phyloP scores from a whole-genome alignment of 2,329 filamentous ascomycete species.

The Trichoderma breve region DNA sequence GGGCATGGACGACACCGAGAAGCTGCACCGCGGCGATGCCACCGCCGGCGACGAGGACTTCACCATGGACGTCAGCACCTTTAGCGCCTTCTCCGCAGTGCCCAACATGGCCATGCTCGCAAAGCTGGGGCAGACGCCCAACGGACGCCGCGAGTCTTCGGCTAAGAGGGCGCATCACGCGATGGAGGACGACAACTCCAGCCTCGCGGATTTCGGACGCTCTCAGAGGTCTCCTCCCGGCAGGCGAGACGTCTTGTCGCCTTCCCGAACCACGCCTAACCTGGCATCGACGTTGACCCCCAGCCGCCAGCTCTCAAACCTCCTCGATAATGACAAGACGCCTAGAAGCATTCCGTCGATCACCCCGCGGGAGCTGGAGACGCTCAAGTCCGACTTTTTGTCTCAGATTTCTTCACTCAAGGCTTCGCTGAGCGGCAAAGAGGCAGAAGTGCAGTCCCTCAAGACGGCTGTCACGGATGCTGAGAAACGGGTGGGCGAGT shows the following conservation, averaged over 20 bases:
- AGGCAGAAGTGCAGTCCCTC: constrained; percentile 83
- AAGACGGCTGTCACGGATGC: constrained; percentile 87
- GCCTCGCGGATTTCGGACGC: constrained; percentile 69
- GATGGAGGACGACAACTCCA: constrained; percentile 57
- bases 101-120: constrained; percentile 85
- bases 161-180: constrained; percentile 37
- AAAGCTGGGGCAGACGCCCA: constrained; percentile 64
- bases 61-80: constrained; percentile 64
- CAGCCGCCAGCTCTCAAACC: constrained; percentile 58
- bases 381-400: constrained; percentile 83
- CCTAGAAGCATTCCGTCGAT: constrained; percentile 87
- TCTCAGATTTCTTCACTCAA: constrained; percentile 94
- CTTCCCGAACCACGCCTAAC: constrained; percentile 33
- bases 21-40: constrained; percentile 25
- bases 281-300: constrained; percentile 42
- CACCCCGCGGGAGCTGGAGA: constrained; percentile 88
- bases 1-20: constrained; percentile 29
- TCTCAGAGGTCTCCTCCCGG: constrained; percentile 54
- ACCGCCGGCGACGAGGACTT: constrained; percentile 64
- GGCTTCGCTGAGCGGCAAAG: constrained; percentile 86
- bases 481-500: constrained; percentile 86
- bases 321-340: constrained; percentile 80
- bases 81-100: constrained; percentile 86
- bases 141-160: constrained; percentile 36
- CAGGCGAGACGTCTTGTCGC: constrained; percentile 32